phyloP scores from a whole-genome alignment of 2,329 filamentous ascomycete species.

The Talaromyces piceae region DNA sequence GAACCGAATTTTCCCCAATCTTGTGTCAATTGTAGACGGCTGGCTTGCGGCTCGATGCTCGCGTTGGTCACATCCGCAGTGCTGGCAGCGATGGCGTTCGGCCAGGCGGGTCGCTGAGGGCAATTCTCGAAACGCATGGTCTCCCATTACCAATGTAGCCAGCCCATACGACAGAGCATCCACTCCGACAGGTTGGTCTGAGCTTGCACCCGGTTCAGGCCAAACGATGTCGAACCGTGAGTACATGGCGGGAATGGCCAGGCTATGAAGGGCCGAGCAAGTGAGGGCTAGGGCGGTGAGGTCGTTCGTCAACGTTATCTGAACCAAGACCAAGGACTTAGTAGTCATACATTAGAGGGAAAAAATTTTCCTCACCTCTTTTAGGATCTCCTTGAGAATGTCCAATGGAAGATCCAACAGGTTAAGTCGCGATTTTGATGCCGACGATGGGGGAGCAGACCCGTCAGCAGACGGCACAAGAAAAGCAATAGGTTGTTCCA shows the following conservation, averaged over 20 bases:
- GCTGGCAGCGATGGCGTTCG: slow-evolving; percentile 16
- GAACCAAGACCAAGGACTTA: not conserved
- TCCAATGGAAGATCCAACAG: slow-evolving; percentile 72
- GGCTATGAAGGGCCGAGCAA: slow-evolving; percentile 66
- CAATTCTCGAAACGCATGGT: slow-evolving; percentile 51
- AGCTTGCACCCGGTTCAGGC: slow-evolving; percentile 62
- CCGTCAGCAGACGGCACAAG: not conserved
- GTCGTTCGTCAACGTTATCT: slow-evolving; percentile 77
- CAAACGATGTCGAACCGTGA: slow-evolving; percentile 82
- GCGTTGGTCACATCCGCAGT: slow-evolving; percentile 23
- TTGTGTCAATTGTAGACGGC: slow-evolving; percentile 2
- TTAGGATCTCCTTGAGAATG: slow-evolving; percentile 68
- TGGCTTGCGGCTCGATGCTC: slow-evolving; percentile 14
- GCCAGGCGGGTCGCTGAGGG: slow-evolving; percentile 30
- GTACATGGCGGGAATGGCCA: slow-evolving; percentile 73
- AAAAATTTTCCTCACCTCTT: slow-evolving; percentile 49
- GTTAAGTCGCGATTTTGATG: slow-evolving; percentile 47
- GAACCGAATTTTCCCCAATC: slow-evolving; percentile 34
- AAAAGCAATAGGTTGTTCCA: not conserved
- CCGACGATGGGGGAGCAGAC: not conserved
- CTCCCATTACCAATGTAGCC: slow-evolving; percentile 68
- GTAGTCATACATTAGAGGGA: not conserved
- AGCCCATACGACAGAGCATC: slow-evolving; percentile 78
- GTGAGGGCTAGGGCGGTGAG: slow-evolving; percentile 69
- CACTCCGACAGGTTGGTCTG: slow-evolving; percentile 63